Conservation (phyloP, 495 filamentous ascomycete genomes). For the Xylaria scruposa region DNA sequence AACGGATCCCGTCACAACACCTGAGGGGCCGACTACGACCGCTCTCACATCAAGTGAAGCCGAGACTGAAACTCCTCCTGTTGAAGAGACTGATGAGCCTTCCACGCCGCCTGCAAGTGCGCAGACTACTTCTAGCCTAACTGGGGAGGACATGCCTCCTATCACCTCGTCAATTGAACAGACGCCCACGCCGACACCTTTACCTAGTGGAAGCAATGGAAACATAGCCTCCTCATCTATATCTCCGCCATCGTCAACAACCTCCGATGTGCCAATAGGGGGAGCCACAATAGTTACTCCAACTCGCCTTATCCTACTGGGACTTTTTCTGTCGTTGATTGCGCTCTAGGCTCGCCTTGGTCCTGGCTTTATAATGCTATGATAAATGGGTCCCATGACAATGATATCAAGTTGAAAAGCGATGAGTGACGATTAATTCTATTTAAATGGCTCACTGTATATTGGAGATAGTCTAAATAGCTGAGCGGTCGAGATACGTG, state of each 20-base stretch:
- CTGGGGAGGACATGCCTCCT: background rate
- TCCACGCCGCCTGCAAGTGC: background rate
- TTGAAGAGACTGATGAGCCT: constrained; percentile 21
- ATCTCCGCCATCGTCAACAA: background rate
- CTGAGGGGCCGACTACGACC: constrained; percentile 17
- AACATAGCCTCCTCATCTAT: background rate
- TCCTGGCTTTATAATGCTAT: background rate
- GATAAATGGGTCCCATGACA: background rate
- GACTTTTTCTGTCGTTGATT: constrained; percentile 18
- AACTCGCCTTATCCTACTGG: constrained; percentile 2
- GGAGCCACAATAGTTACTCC: background rate
- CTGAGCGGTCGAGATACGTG: background rate
- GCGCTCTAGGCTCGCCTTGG: constrained; percentile 5
- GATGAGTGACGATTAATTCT: background rate
- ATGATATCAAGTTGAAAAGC: background rate
- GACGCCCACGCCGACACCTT: background rate
- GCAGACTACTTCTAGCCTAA: constrained; percentile 3
- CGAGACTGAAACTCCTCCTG: constrained; percentile 9
- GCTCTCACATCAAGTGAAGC: background rate
- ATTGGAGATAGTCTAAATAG: background rate
- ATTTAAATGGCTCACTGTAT: background rate
- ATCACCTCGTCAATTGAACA: constrained; percentile 3
- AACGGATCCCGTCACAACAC: constrained; percentile 14
- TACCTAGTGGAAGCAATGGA: background rate
- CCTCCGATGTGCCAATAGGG: background rate